Evolutionary conservation across 768 basidiomycete genomes (phyloP), one percentile per base, ranked within the genome.

Genomic region (Amanita pallidorosea): DNA sequence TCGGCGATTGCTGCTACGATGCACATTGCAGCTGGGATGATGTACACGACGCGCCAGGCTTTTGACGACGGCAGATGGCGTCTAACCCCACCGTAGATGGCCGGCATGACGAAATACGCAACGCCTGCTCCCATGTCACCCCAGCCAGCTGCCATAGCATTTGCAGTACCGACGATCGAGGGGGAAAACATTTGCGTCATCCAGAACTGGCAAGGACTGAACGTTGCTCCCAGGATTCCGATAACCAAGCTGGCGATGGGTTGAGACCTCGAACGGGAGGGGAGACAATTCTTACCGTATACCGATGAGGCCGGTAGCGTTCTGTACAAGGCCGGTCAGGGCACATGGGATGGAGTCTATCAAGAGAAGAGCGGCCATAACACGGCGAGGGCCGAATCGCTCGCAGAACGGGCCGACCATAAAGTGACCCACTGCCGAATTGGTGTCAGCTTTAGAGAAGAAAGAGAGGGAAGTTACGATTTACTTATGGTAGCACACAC

Each of bases 171-270:
- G 9, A 68, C 65, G 15, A 63, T 59, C 31, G 61, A 65, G 49
- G 73, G 79, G 60, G 80, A 77, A 59, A 77, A 82, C 62, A 82
- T 81, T 3, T 63, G 65, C 0, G 81, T 78, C 8, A 78, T 79
- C 77, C 81, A 80, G 3, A 74, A 73, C 49, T 80, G 74, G 53
- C 78, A 80, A 4, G 80, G 71, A 1, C 81, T 77, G 52, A 83
- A 82, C 1, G 78, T 76, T 0, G 65, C 80, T 6, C 81, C 81
- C 2, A 80, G 67, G 41, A 81, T 75, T 13, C 79, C 77, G 45
- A 80, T 78, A 58, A 81, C 77, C 59, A 80, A 80, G 0, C 81
- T 70, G 29, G 77, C 40, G 2, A 61, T 56, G 51, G 75, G 73
- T 20, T 22, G 8, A 36, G 15, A 27, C 5, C 33, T 18, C 20